A percentile compares a stretch with the other conserved stretches of the same genome.
Conservation (phyloP, 768 basidiomycete genomes). For the Lactarius sp. region DNA sequence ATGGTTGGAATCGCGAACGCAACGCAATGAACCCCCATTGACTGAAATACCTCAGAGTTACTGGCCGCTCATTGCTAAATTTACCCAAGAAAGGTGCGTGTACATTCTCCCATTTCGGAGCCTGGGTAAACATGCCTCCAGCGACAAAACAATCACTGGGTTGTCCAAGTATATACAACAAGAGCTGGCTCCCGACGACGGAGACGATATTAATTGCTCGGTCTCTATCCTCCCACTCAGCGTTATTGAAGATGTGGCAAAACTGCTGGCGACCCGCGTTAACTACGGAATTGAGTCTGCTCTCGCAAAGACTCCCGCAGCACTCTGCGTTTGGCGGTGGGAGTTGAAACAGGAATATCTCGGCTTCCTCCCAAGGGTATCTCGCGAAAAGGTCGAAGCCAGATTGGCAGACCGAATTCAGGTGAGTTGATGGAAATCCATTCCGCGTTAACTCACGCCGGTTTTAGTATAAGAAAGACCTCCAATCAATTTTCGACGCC, state of each 20-base stretch:
- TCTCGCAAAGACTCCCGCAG: conserved; percentile 52
- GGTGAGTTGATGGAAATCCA: conserved; percentile 37
- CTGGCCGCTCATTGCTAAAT: conserved; percentile 70
- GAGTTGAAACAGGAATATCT: conserved; percentile 60
- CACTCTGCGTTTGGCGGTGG: conserved; percentile 82
- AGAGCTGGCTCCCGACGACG: conserved; percentile 62
- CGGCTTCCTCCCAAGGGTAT: conserved; percentile 64
- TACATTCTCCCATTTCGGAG: not conserved
- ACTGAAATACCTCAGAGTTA: conserved; percentile 60
- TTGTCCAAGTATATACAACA: conserved; percentile 68
- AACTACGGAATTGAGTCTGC: conserved; percentile 75
- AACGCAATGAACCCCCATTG: conserved; percentile 47
- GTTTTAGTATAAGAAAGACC: conserved; percentile 54
- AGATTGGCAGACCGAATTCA: conserved; percentile 61
- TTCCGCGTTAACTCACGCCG: not conserved
- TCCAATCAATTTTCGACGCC: conserved; percentile 50
- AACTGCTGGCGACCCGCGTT: conserved; percentile 53
- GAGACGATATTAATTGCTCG: conserved; percentile 42
- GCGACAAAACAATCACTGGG: conserved; percentile 63
- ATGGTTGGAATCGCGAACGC: conserved; percentile 56
- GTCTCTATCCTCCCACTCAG: conserved; percentile 39
- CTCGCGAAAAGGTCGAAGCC: conserved; percentile 54
- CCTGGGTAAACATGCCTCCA: conserved; percentile 31
- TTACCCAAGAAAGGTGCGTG: conserved; percentile 78
- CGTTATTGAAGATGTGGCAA: conserved; percentile 61